Conservation (phyloP, 257 asterid species). For the Prunella vulgaris region DNA sequence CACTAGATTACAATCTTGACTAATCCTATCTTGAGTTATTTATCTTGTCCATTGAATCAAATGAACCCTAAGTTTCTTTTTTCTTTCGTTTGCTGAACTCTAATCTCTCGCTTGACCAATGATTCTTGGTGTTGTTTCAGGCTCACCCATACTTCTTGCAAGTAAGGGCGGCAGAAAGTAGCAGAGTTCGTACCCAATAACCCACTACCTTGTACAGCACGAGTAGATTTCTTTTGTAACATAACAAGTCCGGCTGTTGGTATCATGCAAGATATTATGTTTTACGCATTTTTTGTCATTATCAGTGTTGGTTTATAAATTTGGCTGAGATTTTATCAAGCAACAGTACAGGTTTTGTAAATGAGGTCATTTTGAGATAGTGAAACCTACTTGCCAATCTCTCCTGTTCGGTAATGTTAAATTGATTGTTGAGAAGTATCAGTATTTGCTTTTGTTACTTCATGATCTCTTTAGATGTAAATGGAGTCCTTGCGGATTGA, state of each 20-base stretch:
- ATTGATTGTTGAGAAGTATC: too few species aligned
- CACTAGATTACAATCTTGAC: too few species aligned
- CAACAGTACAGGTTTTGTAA: not conserved
- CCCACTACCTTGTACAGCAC: not conserved
- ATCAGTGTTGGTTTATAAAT: not conserved
- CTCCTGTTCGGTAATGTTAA: too few species aligned
- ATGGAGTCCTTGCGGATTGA: not conserved
- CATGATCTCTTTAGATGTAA: not conserved
- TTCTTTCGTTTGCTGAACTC: not conserved
- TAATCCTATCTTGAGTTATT: too few species aligned
- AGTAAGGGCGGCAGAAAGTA: conserved; percentile 52
- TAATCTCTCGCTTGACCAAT: not conserved
- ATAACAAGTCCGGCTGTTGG: not conserved
- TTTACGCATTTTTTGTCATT: not conserved
- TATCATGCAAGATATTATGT: not conserved
- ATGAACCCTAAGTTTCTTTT: too few species aligned
- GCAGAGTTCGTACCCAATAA: conserved; percentile 42
- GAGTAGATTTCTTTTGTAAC: conserved; percentile 5
- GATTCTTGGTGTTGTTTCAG: conserved; percentile 12
- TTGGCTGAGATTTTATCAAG: not conserved
- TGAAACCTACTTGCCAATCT: not conserved
- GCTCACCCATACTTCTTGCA: conserved; percentile 46
- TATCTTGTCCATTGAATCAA: too few species aligned
- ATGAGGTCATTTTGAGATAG: not conserved
- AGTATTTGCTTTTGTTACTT: too few species aligned